Evolutionary conservation across 129 eudicot genomes (phyloP), one percentile per base, ranked within the genome.

Genomic region (Daucus carota): DNA sequence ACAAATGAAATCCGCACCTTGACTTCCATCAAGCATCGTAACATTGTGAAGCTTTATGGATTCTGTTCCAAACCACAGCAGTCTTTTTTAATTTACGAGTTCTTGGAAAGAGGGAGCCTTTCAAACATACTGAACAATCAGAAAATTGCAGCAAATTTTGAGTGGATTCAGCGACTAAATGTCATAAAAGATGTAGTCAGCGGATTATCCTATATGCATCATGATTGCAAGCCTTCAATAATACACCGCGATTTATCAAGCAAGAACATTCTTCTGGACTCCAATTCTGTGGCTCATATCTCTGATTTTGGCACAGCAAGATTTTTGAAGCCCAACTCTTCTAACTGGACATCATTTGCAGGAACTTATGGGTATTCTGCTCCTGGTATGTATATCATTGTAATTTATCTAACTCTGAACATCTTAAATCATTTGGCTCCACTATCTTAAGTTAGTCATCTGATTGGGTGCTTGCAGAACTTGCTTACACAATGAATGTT

Each of bases 261-360:
- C 73, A 69, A 69, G 26, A 69, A 69, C 3, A 38, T 69, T 38
- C 42, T 69, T 31, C 20, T 69, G 73, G 73, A 69, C 73, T 69
- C 73, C 9, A 24, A 69, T 20, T 69, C 12, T 17, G 73, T 34
- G 31, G 73, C 73, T 69, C 73, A 69, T 36, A 69, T 69, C 73
- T 69, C 73, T 38, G 73, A 69, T 69, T 69, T 69, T 69, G 73
- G 46, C 29, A 69, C 73, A 38, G 73, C 72, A 36, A 34, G 46
- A 40, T 22, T 69, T 69, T 22, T 69, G 73, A 69, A 69, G 73
- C 73, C 73, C 5, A 13, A 69, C 38, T 69, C 73, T 8, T 69
- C 73, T 10, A 69, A 38, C 73, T 69, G 73, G 73, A 69, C 73
- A 69, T 69, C 46, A 38, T 69, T 69, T 69, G 45, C 73, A 69